Evolutionary conservation across 257 asterid genomes (phyloP).

Genomic region (Hygrophila difformis): DNA sequence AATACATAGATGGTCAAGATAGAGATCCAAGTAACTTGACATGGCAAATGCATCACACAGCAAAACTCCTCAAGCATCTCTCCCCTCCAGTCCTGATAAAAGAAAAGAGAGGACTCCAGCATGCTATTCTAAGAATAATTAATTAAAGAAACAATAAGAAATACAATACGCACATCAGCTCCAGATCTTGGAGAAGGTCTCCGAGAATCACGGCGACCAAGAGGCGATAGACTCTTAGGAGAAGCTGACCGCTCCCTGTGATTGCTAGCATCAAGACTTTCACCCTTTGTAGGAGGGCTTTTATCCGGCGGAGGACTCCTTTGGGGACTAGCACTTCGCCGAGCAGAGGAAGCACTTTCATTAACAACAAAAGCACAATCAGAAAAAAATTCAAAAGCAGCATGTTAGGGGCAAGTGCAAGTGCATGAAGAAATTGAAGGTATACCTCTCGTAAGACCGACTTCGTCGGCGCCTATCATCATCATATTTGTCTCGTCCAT

Average conservation of each 20-base stretch:
- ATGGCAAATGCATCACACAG: slow-evolving; percentile 11
- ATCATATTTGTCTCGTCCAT: slow-evolving; percentile 68
- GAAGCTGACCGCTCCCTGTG: slow-evolving; percentile 43
- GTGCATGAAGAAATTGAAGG: neutral
- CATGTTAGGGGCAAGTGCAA: neutral
- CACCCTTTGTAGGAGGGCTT: slow-evolving; percentile 46
- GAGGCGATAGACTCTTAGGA: slow-evolving; percentile 75
- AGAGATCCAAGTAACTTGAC: slow-evolving; percentile 19
- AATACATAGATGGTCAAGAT: slow-evolving; percentile 36
- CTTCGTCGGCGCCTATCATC: slow-evolving; percentile 67
- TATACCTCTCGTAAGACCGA: slow-evolving; percentile 69
- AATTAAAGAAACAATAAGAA: neutral
- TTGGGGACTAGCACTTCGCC: slow-evolving; percentile 62
- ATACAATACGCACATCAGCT: slow-evolving; percentile 56
- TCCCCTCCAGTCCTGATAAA: slow-evolving; percentile 30
- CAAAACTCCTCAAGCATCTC: slow-evolving; percentile 14
- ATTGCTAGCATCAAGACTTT: slow-evolving; percentile 47
- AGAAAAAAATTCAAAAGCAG: neutral
- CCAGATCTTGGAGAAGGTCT: slow-evolving; percentile 73
- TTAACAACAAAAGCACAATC: slow-evolving; percentile 7
- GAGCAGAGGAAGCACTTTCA: slow-evolving; percentile 70
- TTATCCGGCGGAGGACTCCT: slow-evolving; percentile 66
- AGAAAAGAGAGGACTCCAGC: neutral
- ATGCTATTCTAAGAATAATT: slow-evolving; percentile 4
- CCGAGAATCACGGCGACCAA: slow-evolving; percentile 50